Evolutionary conservation across 169 alveolate genomes (phyloP).

Genomic region (Plasmodium adleri): DNA sequence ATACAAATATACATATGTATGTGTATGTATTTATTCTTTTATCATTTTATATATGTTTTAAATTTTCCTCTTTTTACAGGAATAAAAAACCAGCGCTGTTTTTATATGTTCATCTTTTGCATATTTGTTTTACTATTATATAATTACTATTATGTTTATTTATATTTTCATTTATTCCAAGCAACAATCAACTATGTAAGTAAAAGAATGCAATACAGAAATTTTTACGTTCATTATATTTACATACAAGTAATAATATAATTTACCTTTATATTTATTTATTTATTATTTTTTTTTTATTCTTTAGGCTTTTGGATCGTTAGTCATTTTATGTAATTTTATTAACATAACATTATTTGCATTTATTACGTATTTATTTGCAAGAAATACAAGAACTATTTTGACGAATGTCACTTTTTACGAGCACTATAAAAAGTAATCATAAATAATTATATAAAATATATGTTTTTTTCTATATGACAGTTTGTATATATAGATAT

Average conservation of each 20-base stretch:
- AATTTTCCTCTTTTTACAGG: slow-evolving; percentile 79
- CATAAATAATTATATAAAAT: not conserved
- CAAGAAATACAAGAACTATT: slow-evolving; percentile 88
- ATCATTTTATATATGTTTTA: slow-evolving; percentile 12
- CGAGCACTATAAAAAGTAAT: slow-evolving; percentile 88
- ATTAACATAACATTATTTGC: slow-evolving; percentile 85
- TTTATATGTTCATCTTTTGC: slow-evolving; percentile 79
- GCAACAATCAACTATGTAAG: slow-evolving; percentile 58
- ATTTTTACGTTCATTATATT: not conserved
- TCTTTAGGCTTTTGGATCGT: slow-evolving; percentile 46
- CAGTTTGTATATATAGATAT: not conserved
- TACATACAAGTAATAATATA: not conserved
- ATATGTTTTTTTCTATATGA: slow-evolving; percentile 4
- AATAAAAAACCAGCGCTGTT: slow-evolving; percentile 80
- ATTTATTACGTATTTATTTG: slow-evolving; percentile 86
- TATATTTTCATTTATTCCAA: slow-evolving; percentile 34
- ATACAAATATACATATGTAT: not conserved
- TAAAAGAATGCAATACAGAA: not conserved
- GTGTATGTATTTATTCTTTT: not conserved
- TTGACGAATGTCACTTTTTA: slow-evolving; percentile 92
- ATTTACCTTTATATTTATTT: not conserved
- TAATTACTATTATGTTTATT: slow-evolving; percentile 72
- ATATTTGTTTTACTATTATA: slow-evolving; percentile 33
- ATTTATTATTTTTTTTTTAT: slow-evolving; percentile 43
- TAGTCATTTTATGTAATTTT: slow-evolving; percentile 70